Base-by-base conservation (phyloP, 108 stramenopile species). In the Nitzschia sp. region DNA sequence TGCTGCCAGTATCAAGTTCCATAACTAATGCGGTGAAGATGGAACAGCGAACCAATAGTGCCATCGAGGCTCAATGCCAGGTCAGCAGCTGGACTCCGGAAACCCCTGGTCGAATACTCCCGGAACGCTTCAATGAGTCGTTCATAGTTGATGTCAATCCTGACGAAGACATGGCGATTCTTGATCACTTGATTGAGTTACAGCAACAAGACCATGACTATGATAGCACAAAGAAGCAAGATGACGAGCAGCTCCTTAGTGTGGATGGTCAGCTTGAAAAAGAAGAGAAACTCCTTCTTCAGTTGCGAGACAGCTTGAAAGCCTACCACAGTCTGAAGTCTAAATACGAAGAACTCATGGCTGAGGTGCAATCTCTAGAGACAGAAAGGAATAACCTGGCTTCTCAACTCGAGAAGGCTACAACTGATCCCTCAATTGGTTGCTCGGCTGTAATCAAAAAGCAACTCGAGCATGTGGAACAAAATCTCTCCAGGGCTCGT, bases 81-180 rank as follows among this genome's bases (percentile, higher is more conserved):
- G 37, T 0, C 0, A 48, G 6, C 17, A 15, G 6, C n/a, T 2
- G 2, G 3, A 2, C 29, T 1, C 42, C 37, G 21, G 43, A 41
- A 9, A 65, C 51, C n/a, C 64, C 64, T 15, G 41, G 9, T 26
- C 51, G 52, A 21, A 7, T 10, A 17, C 11, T 52, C 46, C 44
- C 63, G 37, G 70, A 83, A 56, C 66, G 63, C 9, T 76, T 72
- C 41, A 70, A 80, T 43, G 51, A 69, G 20, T 70, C 67, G 63
- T 80, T 81, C 53, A 78, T 71, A 73, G 84, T 70, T 37, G 82
- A 83, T 17, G 80, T 88, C 44, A 83, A 90, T 63, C 90, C 93
- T 8, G 93, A 91, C 60, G 89, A 88, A 62, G 93, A 94, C 41
- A 86, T 94, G 71, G 81, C 86, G 26, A 89, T 94, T 24, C 72